Evolutionary conservation across 2,329 filamentous ascomycete species (phyloP).

Genomic region (Fusarium pseudocircinatum): DNA sequence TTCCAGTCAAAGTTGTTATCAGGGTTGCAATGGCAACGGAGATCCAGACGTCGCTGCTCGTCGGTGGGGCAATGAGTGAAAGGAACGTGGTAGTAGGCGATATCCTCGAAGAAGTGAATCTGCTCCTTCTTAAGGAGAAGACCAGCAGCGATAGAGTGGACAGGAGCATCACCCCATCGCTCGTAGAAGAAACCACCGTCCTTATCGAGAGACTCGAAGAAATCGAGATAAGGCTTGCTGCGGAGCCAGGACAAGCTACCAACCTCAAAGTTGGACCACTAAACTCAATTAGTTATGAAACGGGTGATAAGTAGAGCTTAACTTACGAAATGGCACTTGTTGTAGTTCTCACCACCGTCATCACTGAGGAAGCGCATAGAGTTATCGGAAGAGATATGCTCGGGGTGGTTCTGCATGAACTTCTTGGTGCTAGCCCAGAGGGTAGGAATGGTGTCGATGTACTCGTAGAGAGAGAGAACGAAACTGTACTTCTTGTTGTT

Average conservation of each 20-base stretch:
- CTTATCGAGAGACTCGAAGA: slow-evolving; percentile 85
- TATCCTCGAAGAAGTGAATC: slow-evolving; percentile 99
- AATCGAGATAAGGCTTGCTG: slow-evolving; percentile 88
- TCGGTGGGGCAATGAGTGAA: slow-evolving; percentile 98
- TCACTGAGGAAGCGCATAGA: slow-evolving; percentile 92
- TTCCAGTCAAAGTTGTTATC: slow-evolving; percentile 99
- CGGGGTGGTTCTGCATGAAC: slow-evolving; percentile 89
- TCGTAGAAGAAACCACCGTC: slow-evolving; percentile 99
- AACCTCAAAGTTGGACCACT: slow-evolving; percentile 99
- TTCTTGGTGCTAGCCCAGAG: slow-evolving; percentile 96
- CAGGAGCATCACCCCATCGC: slow-evolving; percentile 96
- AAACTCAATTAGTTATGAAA: slow-evolving; percentile 38
- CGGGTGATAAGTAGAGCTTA: too few species aligned
- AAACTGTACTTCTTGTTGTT: slow-evolving; percentile 99
- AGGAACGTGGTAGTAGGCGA: slow-evolving; percentile 96
- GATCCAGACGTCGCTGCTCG: slow-evolving; percentile 82
- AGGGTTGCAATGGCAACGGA: slow-evolving; percentile 94
- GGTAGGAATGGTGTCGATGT: slow-evolving; percentile 93
- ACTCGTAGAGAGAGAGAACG: slow-evolving; percentile 94
- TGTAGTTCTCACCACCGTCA: slow-evolving; percentile 91
- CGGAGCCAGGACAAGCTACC: slow-evolving; percentile 94
- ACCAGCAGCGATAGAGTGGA: slow-evolving; percentile 95
- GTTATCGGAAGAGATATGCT: slow-evolving; percentile 86
- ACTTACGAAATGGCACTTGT: slow-evolving; percentile 94
- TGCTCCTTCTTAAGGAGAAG: slow-evolving; percentile 91